Evolutionary conservation across 2,329 filamentous ascomycete species (phyloP), one percentile per base, ranked within the genome.

Genomic region (Magnaporthiopsis poae): DNA sequence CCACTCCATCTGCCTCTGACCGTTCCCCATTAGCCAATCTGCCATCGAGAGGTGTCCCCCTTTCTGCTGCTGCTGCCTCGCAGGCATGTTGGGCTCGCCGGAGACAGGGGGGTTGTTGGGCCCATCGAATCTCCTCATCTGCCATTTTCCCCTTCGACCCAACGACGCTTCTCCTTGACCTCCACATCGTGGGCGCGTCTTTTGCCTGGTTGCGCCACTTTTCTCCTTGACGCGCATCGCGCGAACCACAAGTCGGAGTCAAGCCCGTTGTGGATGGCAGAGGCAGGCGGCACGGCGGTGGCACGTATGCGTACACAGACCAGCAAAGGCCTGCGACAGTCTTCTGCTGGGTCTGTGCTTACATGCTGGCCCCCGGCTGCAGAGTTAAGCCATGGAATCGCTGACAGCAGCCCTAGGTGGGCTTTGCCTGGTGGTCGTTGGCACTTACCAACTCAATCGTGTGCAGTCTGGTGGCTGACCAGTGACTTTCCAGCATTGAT

Each of bases 11-110:
- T 65, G 62, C 63, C 25, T 39, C 52, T 36, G 29, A 46, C 39
- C 33, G 46, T n/a, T n/a, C 60, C 61, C 25, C 64, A 35, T 60
- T 39, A 13, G 31, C 31, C 66, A 56, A 56, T 52, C 61, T 56
- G 29, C 52, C 39, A 25, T 33, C 65, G 52, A 63, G 46, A 35
- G 21, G 31, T 4, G 31, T 2, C 31, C 56, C 60, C n/a, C 35
- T 27, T 33, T 46, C 25, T 33, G 25, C 46, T 36, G 77, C 76
- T 35, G 5, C 11, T 52, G 77, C 76, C 74, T 74, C 72, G 74
- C 73, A 73, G 71, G 74, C 75, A 78, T 79, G 73, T 78, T 74
- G 72, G 74, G 68, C 68, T 69, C 67, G 68, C 72, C 74, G 74
- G 72, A 61, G 66, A n/a, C 63, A 36, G 65, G 67, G 62, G 67